Evolutionary conservation across 1,139 yeast genomes (phyloP), one percentile per base, ranked within the genome.

Genomic region (Wickerhamomyces sp.): DNA sequence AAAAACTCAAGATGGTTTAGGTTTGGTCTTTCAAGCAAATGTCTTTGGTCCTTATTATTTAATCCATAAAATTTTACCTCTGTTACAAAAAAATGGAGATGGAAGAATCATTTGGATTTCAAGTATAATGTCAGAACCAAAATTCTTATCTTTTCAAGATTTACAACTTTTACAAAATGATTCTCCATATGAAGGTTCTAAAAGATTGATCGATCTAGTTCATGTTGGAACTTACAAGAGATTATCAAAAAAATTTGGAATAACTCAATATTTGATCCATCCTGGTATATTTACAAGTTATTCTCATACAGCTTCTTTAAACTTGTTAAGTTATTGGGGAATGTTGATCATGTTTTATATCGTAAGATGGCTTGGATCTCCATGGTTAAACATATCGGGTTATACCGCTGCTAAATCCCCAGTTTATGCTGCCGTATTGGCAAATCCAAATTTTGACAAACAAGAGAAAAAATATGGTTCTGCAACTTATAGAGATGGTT

Each of bases 261-360:
- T 91, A 33, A 65, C 65, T 29, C 89, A 84, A 52, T 86, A 83
- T 59, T 64, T 91, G 30, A 78, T 85, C 8, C 96, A 91, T 44
- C 99, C 99, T 0, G 99, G 99, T 13, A 86, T 93, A 23, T 88
- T 93, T 59, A 80, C 83, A 20, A 83, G 95, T 40, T 81, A 81
- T 44, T 82, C 94, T 3, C 86, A 85, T 51, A 78, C 75, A 54
- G 75, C 84, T 41, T 83, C 73, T 46, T 70, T 93, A 56, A 87
- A 87, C 54, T 59, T 82, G 8, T 67, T 88, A 57, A 79, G 95
- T 1, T 85, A 78, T 54, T 77, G 83, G 45, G 94, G 95, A 9
- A 91, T 91, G 97, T 55, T 88, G 44, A 44, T 78, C 31, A 64
- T 88, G 55, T 91, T 93, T 55, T 88, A 87, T 55, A 30, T 88